phyloP scores from a whole-genome alignment of 371 early-diverging fungal species.

The Syncephalis fuscata region DNA sequence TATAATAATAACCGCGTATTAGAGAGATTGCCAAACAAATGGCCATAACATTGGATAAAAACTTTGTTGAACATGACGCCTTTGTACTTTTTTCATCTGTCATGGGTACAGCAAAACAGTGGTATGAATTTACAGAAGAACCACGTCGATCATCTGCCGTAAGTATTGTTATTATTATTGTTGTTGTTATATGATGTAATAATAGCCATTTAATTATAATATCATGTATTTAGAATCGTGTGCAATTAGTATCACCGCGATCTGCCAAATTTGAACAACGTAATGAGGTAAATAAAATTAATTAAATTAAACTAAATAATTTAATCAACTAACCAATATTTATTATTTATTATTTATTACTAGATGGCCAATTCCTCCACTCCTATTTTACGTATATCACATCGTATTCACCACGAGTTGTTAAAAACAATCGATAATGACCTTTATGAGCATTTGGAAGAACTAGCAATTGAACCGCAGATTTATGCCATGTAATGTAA shows the following conservation, averaged over 20 bases:
- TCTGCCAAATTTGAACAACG: not conserved
- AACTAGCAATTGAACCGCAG: slow-evolving; percentile 77
- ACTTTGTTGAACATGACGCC: slow-evolving; percentile 72
- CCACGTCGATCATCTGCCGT: not conserved
- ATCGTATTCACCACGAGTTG: slow-evolving; percentile 50
- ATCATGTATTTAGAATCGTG: not conserved
- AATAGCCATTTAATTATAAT: too few species aligned
- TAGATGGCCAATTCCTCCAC: slow-evolving; percentile 10
- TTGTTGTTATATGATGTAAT: not conserved
- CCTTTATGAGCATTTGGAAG: slow-evolving; percentile 46
- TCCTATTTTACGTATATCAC: slow-evolving; percentile 57
- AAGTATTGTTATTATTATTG: not conserved
- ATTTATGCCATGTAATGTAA: slow-evolving; percentile 59
- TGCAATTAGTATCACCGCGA: not conserved
- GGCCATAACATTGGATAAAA: slow-evolving; percentile 17
- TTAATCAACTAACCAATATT: too few species aligned
- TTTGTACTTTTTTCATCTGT: slow-evolving; percentile 60
- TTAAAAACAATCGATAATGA: slow-evolving; percentile 48
- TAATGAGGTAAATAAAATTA: too few species aligned
- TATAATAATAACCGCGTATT: not conserved
- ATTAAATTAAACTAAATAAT: too few species aligned
- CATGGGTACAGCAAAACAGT: slow-evolving; percentile 64
- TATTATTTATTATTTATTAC: not conserved
- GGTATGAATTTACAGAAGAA: slow-evolving; percentile 63
- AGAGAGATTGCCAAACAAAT: too few species aligned